phyloP scores from a whole-genome alignment of 257 asterid species.

The Buddleja alternifolia region DNA sequence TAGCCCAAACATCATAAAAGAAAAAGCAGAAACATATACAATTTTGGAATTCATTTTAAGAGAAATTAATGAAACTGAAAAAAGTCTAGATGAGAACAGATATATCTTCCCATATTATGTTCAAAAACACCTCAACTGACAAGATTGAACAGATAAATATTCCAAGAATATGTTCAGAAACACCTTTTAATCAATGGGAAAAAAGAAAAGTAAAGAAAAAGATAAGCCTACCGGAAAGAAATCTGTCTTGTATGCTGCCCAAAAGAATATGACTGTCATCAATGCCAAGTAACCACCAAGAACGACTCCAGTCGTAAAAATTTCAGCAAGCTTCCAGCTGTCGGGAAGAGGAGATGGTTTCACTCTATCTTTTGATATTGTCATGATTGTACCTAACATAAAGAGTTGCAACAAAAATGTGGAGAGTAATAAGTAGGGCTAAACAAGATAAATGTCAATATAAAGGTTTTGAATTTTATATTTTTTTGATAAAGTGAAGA shows the following conservation, averaged over 20 bases:
- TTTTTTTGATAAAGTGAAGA: no score
- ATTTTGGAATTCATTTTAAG: no score
- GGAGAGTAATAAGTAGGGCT: constrained; percentile 1
- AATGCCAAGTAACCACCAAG: constrained; percentile 93
- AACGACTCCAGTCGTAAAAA: constrained; percentile 85
- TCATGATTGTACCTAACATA: constrained; percentile 98
- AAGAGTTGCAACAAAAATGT: constrained; percentile 17
- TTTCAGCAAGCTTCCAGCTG: constrained; percentile 97
- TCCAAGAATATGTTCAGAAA: not conserved
- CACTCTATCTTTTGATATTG: constrained; percentile 95
- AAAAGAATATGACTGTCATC: constrained; percentile 98
- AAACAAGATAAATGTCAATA: not conserved
- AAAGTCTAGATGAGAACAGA: no score
- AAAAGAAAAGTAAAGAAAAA: not conserved
- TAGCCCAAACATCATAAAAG: no score
- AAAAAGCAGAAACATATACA: no score
- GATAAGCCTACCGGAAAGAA: constrained; percentile 76
- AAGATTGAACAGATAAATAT: not conserved
- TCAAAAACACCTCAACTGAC: no score
- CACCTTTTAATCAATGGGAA: not conserved
- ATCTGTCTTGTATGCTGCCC: constrained; percentile 89
- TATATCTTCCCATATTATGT: no score
- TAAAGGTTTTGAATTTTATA: no score
- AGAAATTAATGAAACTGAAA: not conserved
- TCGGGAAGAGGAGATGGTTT: constrained; percentile 97